Conservation (phyloP, 2,329 filamentous ascomycete genomes). For the Calonectria fujianensis region DNA sequence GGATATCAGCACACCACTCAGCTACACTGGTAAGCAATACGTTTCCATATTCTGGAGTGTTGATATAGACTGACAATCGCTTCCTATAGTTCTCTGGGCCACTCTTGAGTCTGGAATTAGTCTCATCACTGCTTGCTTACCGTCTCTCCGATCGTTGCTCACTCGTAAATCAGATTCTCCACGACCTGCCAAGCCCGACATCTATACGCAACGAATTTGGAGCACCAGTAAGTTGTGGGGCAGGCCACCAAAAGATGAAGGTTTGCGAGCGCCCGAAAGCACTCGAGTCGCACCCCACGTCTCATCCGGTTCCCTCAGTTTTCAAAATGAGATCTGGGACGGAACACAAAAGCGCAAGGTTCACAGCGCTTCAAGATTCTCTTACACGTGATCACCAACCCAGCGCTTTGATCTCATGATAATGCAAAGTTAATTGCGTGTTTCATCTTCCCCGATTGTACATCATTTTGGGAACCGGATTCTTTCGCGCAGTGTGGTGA, state of each 20-base stretch:
- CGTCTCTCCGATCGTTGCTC: conserved; percentile 1
- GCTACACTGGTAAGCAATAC: background rate
- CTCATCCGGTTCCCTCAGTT: background rate
- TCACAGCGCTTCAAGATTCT: conserved; percentile 8
- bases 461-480: background rate
- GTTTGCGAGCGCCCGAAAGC: conserved; percentile 4
- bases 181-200: background rate
- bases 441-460: background rate
- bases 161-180: background rate
- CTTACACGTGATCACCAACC: background rate
- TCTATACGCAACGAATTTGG: conserved; percentile 1
- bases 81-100: background rate
- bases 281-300: conserved; percentile 3
- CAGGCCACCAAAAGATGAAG: background rate
- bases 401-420: background rate
- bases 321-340: conserved; percentile 19
- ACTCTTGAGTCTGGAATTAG: background rate
- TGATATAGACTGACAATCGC: background rate
- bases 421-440: background rate
- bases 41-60: too few species aligned
- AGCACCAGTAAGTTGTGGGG: background rate
- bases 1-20: conserved; percentile 12
- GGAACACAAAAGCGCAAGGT: conserved; percentile 14
- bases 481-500: background rate
- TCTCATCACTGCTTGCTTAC: background rate